Evolutionary conservation across 805 yeast genomes (phyloP), one percentile per base, ranked within the genome.

Genomic region (Kazachstania taianensis): DNA sequence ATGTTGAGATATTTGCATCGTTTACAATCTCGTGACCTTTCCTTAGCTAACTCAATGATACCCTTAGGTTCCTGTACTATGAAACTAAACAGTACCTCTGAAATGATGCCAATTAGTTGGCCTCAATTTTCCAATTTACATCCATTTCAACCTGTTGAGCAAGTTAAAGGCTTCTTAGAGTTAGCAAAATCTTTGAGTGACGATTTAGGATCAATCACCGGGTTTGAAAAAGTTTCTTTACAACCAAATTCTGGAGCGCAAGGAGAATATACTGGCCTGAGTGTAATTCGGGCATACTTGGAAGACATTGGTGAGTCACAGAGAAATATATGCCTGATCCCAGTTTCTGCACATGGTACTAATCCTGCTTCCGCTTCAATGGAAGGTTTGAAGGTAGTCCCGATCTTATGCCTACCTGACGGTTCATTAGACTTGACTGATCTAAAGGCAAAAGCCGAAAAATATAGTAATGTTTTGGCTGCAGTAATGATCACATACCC

Each of bases 191-290:
- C 83, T 53, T 72, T 92, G 23, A 94, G 83, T 58, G 64, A 67
- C 25, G 97, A 92, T 60, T 67, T 92, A 46, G 82, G 87, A 38
- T 84, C 81, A 44, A 87, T 92, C 44, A 89, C 98, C 8, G 97
- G 97, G 0, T 85, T 92, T 52, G 83, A 78, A 41, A 89, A 83
- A 28, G 80, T 94, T 15, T 82, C 96, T 2, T 65, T 84, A 41
- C 94, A 85, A 78, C 98, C 98, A 43, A 92, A 92, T 58, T 84
- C 96, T 27, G 98, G 98, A 47, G 97, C 98, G 27, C 96, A 89
- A 62, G 98, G 98, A 61, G 98, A 92, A 62, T 92, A 81, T 63
- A 75, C 97, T 12, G 98, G 98, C 20, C 68, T 92, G 41, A 74
- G 94, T 41, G 85, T 86, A 30, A 89, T 92, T 46, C 72, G 77